Conservation (phyloP, 2,329 filamentous ascomycete species). For the Lecanicillium sp. region DNA sequence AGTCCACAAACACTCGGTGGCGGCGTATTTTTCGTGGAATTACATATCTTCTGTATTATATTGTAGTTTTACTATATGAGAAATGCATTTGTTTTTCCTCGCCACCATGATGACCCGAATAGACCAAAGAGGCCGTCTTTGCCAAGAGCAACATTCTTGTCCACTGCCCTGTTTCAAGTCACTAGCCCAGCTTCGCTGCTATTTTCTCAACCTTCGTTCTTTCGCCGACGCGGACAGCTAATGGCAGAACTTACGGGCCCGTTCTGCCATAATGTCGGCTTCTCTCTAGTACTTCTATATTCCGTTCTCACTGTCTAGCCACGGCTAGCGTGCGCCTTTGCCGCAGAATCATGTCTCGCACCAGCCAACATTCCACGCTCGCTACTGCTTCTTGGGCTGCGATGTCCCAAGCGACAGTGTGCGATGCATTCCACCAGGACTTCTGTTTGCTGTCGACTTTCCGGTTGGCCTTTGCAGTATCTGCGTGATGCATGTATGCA, state of each 20-base stretch:
- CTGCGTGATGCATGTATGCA: neutral
- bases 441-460: conserved; percentile 11
- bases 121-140: no score
- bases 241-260: neutral
- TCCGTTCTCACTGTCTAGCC: neutral
- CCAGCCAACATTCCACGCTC: conserved; percentile 11
- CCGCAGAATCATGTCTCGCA: conserved; percentile 1
- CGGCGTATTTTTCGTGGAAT: no score
- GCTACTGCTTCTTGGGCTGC: neutral
- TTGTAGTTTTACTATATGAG: no score
- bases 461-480: neutral
- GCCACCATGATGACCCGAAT: no score
- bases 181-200: no score
- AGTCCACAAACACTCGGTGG: no score
- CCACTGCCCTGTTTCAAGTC: no score
- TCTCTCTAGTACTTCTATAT: neutral
- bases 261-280: neutral
- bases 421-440: conserved; percentile 9
- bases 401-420: neutral
- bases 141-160: no score
- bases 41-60: no score
- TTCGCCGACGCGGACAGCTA: no score
- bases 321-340: neutral
- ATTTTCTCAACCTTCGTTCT: no score
- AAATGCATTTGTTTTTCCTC: no score